Conservation (phyloP, 2,329 filamentous ascomycete genomes). For the Epichloe gansuensis region DNA sequence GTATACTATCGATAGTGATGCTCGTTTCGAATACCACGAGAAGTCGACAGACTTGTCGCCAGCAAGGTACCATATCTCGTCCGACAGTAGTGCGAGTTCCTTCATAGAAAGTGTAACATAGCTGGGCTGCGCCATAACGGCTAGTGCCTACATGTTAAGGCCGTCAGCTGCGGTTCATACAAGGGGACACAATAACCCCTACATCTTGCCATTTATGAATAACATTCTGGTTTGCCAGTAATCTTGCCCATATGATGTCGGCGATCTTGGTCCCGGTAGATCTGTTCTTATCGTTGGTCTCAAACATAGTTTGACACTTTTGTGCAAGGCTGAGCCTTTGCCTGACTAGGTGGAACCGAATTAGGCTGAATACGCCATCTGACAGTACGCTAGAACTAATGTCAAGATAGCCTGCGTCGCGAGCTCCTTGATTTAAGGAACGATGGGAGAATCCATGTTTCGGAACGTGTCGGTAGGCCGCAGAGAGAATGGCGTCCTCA, state of each 20-base stretch:
- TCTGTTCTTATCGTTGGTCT: conserved; percentile 11
- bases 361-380: conserved; percentile 67
- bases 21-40: conserved; percentile 69
- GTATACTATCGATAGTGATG: conserved; percentile 43
- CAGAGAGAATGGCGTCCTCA: conserved; percentile 67
- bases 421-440: conserved; percentile 64
- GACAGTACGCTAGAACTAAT: conserved; percentile 76
- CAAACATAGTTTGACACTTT: conserved; percentile 27
- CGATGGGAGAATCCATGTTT: conserved; percentile 67
- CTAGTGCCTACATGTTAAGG: conserved; percentile 52
- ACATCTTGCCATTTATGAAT: conserved; percentile 81
- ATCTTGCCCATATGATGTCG: conserved; percentile 59
- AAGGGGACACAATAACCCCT: conserved; percentile 8
- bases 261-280: conserved; percentile 52
- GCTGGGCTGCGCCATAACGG: conserved; percentile 75
- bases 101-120: conserved; percentile 64
- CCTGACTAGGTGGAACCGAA: conserved; percentile 63
- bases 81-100: conserved; percentile 72
- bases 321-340: conserved; percentile 49
- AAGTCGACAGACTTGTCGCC: conserved; percentile 73
- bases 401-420: conserved; percentile 75
- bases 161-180: background rate
- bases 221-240: conserved; percentile 62
- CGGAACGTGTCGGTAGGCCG: conserved; percentile 71
- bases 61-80: conserved; percentile 84